These are phyloP conservation scores for Hypoxylon rubiginosum DNA, from an alignment of 2,329 filamentous ascomycete genomes.

Conservation along the genomic window DNA sequence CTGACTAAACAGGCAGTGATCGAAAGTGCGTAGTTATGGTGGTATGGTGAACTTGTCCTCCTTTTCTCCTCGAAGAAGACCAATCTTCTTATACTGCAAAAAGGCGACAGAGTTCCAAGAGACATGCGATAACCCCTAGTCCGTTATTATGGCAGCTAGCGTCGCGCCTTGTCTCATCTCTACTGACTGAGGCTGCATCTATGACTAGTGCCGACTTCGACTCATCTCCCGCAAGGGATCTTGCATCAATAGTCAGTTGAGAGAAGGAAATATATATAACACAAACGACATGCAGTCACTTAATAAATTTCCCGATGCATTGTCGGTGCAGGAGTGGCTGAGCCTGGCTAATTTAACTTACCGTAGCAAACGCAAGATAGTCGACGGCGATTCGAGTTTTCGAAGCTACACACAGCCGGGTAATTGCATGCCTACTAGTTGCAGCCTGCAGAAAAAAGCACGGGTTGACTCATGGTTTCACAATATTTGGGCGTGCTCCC, in stretches of 20 bases:
- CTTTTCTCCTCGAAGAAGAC: not conserved
- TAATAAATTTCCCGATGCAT: conserved; percentile 9
- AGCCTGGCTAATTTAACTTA: conserved; percentile 11
- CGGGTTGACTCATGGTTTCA: conserved; percentile 8
- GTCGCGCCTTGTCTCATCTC: not conserved
- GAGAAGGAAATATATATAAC: conserved; percentile 5
- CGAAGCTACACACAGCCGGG: conserved; percentile 12
- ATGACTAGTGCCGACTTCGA: not conserved
- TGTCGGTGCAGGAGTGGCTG: not conserved
- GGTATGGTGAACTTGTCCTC: not conserved
- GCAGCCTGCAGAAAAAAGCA: conserved; percentile 11
- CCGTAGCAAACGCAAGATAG: conserved; percentile 1
- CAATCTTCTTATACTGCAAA: conserved; percentile 24
- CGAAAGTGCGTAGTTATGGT: not conserved
- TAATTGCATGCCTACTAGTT: conserved; percentile 2
- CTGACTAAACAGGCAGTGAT: too few relatives aligned
- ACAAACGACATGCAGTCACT: not conserved
- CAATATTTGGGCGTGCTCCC: not conserved
- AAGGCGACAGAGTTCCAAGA: not conserved
- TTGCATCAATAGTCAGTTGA: conserved; percentile 27
- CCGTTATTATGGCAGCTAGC: not conserved
- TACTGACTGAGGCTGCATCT: conserved; percentile 6
- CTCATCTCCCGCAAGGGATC: conserved; percentile 14
- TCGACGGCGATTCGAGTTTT: not conserved
- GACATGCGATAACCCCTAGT: not conserved